Evolutionary conservation across 768 basidiomycete genomes (phyloP), one percentile per base, ranked within the genome.

Genomic region (Termitomyces heimii): DNA sequence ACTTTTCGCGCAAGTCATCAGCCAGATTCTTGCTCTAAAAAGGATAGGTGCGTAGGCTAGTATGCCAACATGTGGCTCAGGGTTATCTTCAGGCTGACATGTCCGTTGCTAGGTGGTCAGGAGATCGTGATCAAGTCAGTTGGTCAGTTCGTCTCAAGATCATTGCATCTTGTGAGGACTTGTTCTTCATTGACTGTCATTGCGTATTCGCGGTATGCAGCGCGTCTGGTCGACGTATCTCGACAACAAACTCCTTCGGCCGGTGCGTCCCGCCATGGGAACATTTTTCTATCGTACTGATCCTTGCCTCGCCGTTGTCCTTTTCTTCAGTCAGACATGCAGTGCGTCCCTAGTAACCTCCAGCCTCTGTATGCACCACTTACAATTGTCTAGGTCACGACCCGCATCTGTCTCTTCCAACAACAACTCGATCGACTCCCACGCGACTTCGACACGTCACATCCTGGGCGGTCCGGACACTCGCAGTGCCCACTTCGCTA

Each of bases 161-260:
- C n/a, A n/a, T n/a, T n/a, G n/a, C n/a, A n/a, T n/a, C n/a, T n/a
- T n/a, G n/a, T 29, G 29, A 20, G 22, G 31, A 32, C 31, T 22
- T 22, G 20, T 31, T 47, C 46, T 47, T 20, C 31, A 12, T 2
- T 20, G n/a, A 31, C n/a, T 22, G n/a, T 32, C n/a, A 31, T n/a
- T 16, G 47, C 4, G 4, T 24, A 14, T 7, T 13, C 22, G 46
- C 32, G 29, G 18, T 31, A 82, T 82, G 79, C 76, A 82, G 62
- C 74, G 78, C 28, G 70, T 80, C 53, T 82, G 82, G 80, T 81
- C 79, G 29, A 76, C 75, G 10, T 83, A 82, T 64, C 75, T 82
- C 18, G 75, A 75, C 63, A 55, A 42, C 18, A 18, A 35, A 46
- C 50, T 52, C 40, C 60, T 57, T 14, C 54, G 59, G 49, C 58